These are phyloP conservation scores for Zymoseptoria tritici DNA, from an alignment of 2,329 filamentous ascomycete species.

Conservation along the genomic window DNA sequence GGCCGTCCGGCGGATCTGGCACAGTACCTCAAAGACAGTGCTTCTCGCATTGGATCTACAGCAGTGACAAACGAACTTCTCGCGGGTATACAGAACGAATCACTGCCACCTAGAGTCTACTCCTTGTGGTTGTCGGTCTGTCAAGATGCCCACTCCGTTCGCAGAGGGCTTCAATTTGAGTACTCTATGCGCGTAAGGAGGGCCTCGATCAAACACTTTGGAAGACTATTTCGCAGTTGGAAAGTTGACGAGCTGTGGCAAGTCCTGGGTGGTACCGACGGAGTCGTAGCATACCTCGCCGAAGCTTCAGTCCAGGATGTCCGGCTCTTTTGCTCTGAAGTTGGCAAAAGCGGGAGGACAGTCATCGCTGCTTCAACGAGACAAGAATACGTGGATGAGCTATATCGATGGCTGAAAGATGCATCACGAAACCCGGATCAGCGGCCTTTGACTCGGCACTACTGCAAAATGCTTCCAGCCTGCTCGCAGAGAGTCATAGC, in stretches of 20 bases:
- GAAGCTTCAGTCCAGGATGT: conserved; percentile 17
- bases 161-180: conserved; percentile 8
- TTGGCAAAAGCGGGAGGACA: conserved; percentile 8
- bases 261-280: conserved; percentile 12
- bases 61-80: conserved; percentile 14
- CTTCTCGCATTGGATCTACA: background rate
- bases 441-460: conserved; percentile 9
- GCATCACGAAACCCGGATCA: conserved; percentile 9
- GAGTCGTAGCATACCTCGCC: conserved; percentile 14
- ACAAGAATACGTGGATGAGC: conserved; percentile 9
- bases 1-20: conserved; percentile 6
- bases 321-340: conserved; percentile 9
- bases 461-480: conserved; percentile 12
- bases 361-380: conserved; percentile 1
- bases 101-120: conserved; percentile 16
- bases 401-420: conserved; percentile 9
- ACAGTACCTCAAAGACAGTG: conserved; percentile 3
- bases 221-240: conserved; percentile 8
- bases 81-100: conserved; percentile 6
- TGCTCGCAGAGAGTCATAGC: conserved; percentile 8
- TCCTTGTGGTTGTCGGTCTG: conserved; percentile 14
- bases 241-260: conserved; percentile 11
- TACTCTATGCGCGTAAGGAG: conserved; percentile 8
- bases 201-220: conserved; percentile 11
- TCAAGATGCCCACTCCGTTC: conserved; percentile 9